Evolutionary conservation across 1,139 yeast species (phyloP).

Genomic region (Scheffersomyces lignicola): DNA sequence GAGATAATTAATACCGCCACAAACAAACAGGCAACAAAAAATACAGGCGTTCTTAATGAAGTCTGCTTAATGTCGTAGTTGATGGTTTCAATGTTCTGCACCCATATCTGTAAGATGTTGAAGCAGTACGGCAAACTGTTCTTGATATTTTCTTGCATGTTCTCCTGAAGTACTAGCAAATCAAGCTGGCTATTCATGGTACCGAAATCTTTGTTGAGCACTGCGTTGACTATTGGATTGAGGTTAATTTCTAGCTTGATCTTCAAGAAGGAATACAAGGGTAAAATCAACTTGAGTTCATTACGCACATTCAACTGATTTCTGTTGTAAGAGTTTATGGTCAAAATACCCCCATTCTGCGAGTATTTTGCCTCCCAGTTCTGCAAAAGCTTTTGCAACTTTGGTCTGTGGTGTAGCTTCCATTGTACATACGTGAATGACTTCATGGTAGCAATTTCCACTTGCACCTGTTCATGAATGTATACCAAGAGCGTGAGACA

Average conservation of each 20-base stretch:
- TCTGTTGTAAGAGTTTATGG: slow-evolving; percentile 52
- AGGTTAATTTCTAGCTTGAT: slow-evolving; percentile 60
- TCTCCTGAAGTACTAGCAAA: slow-evolving; percentile 26
- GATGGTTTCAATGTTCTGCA: slow-evolving; percentile 60
- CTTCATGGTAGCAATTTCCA: slow-evolving; percentile 35
- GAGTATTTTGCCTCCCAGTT: slow-evolving; percentile 67
- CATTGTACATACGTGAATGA: slow-evolving; percentile 42
- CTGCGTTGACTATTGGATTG: slow-evolving; percentile 55
- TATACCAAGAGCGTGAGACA: slow-evolving; percentile 67
- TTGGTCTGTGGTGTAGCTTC: slow-evolving; percentile 62
- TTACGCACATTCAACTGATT: slow-evolving; percentile 52
- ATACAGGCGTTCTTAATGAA: slow-evolving; percentile 70
- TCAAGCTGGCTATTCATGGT: slow-evolving; percentile 57
- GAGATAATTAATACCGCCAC: slow-evolving; percentile 60
- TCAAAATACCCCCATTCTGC: slow-evolving; percentile 59
- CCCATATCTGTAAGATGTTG: slow-evolving; percentile 67
- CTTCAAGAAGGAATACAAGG: slow-evolving; percentile 62
- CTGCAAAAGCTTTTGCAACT: slow-evolving; percentile 52
- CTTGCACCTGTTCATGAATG: slow-evolving; percentile 67
- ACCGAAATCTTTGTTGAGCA: slow-evolving; percentile 65
- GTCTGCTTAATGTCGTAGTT: slow-evolving; percentile 60
- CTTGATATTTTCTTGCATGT: slow-evolving; percentile 57
- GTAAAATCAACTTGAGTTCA: slow-evolving; percentile 62
- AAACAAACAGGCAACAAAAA: slow-evolving; percentile 67
- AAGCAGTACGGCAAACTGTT: slow-evolving; percentile 59